These are phyloP conservation scores for Trichomonascaceae sp. DNA, from an alignment of 1,139 yeast genomes.

Conservation along the genomic window DNA sequence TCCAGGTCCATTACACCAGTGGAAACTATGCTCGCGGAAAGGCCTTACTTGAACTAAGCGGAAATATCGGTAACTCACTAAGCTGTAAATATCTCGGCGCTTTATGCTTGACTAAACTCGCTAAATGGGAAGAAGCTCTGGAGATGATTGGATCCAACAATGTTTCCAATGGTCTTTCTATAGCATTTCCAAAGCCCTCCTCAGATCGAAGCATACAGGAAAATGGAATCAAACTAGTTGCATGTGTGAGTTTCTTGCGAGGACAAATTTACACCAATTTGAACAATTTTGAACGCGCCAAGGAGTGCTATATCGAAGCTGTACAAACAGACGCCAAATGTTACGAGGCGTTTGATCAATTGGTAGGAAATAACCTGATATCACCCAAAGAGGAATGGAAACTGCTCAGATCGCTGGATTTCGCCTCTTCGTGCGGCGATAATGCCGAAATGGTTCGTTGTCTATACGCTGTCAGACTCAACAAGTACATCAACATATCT, in stretches of 20 bases:
- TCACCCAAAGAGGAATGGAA: constrained; percentile 86
- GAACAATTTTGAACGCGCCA: constrained; percentile 80
- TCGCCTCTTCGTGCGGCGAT: constrained; percentile 62
- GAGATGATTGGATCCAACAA: constrained; percentile 80
- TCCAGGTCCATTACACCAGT: constrained; percentile 73
- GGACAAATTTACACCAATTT: constrained; percentile 81
- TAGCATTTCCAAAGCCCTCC: neutral
- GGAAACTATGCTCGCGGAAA: constrained; percentile 80
- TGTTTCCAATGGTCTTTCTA: constrained; percentile 45
- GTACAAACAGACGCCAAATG: constrained; percentile 84
- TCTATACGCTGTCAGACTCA: constrained; percentile 68
- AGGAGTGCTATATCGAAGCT: constrained; percentile 84
- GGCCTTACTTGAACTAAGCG: constrained; percentile 24
- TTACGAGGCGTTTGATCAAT: constrained; percentile 84
- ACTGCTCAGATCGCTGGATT: constrained; percentile 59
- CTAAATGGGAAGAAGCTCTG: constrained; percentile 83
- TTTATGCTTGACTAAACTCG: constrained; percentile 64
- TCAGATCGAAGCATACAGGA: neutral
- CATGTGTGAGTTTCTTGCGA: constrained; percentile 79
- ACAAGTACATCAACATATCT: constrained; percentile 61
- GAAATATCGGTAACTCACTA: constrained; percentile 40
- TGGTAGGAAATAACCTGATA: constrained; percentile 66
- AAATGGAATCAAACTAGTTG: constrained; percentile 78
- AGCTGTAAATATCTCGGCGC: constrained; percentile 83
- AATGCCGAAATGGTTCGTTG: constrained; percentile 73